Evolutionary conservation across 495 filamentous ascomycete genomes (phyloP), one percentile per base, ranked within the genome.

Genomic region (Cryomyces minteri): DNA sequence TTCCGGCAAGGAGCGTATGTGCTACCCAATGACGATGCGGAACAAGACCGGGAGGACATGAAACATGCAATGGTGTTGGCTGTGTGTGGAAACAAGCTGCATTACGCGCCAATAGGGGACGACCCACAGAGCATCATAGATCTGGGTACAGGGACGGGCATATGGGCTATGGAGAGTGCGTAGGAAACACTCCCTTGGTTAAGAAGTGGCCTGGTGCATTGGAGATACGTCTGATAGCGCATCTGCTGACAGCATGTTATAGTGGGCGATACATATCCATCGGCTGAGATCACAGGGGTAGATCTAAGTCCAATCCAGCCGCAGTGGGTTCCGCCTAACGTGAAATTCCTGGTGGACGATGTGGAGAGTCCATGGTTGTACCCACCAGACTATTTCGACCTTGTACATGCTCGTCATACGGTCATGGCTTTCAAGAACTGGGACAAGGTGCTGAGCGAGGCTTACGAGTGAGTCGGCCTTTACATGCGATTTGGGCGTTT

Each of bases 81-180:
- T 14, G n/a, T 54, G 10, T 38, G 47, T 18, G 10, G 5, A 38
- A 68, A 60, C 11, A 64, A 63, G 32, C 57, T 76, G 14, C 74
- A 73, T 56, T 67, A 79, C 50, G 70, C 79, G 0, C 80, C 80
- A 2, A 65, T 76, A 0, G 43, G 54, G n/a, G 57, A 72, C 7
- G 74, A 77, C 0, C 39, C 45, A 7, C 54, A 64, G 33, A 58
- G 62, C 30, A 72, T 84, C 32, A 44, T 54, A n/a, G 51, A 54
- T 11, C 66, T 87, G 1, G 82, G 77, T 32, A 76, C 71, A 11
- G 80, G 75, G 5, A 82, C 79, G 6, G 82, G 82, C 4, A 83
- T 77, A 45, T 82, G 79, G 79, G 71, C 77, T 5, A 78, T 82
- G 38, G 77, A 55, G 25, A 44, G 40, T 41, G 40, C 8, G 40